Evolutionary conservation across 106 monocot genomes (phyloP).

Genomic region (Narthecium ossifragum): DNA sequence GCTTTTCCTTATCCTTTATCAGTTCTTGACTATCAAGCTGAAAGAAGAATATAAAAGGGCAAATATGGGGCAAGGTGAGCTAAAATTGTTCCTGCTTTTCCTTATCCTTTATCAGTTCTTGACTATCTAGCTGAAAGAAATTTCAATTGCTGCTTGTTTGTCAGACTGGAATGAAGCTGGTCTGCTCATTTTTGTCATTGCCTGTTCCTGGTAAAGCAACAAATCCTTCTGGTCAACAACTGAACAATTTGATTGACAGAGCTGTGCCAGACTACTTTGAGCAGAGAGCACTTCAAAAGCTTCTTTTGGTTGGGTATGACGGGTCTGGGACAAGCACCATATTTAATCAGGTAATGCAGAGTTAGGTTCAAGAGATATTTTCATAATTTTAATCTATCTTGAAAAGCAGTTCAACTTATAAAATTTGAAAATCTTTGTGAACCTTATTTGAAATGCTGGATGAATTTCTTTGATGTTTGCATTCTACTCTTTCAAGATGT

Average conservation of each 20-base stretch:
- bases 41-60: constrained; percentile 72
- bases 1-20: background rate
- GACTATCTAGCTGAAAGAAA: constrained; percentile 23
- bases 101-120: background rate
- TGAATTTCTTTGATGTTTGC: too few species aligned
- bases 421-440: too few species aligned
- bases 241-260: constrained; percentile 25
- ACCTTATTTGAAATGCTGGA: too few species aligned
- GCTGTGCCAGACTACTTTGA: constrained; percentile 50
- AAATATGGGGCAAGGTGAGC: constrained; percentile 78
- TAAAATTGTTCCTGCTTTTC: background rate
- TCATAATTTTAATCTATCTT: too few species aligned
- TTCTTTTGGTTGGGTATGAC: constrained; percentile 66
- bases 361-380: too few species aligned
- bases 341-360: constrained; percentile 82
- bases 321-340: constrained; percentile 88
- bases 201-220: constrained; percentile 54
- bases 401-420: too few species aligned
- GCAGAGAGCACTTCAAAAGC: constrained; percentile 56
- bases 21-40: background rate
- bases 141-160: constrained; percentile 6
- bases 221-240: constrained; percentile 36
- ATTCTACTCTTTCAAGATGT: too few species aligned
- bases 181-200: constrained; percentile 80
- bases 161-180: constrained; percentile 72